Conservation (phyloP, 2,329 filamentous ascomycete species). For the Fusarium sp. region DNA sequence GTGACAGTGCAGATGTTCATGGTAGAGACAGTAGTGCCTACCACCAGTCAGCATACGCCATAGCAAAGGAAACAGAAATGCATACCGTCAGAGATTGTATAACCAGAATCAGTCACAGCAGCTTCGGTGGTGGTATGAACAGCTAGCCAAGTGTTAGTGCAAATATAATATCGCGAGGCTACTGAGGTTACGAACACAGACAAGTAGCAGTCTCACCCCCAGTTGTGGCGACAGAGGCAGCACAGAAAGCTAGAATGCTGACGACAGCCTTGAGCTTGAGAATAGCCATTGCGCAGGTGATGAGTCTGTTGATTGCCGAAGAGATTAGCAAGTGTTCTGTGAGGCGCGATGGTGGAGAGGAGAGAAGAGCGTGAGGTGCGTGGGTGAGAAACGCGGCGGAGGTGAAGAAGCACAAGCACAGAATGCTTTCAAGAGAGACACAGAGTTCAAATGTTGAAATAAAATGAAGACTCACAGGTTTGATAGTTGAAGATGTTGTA, state of each 20-base stretch:
- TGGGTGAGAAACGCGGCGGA: not conserved
- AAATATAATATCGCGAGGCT: not conserved
- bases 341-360: not conserved
- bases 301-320: constrained; percentile 4
- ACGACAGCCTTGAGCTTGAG: constrained; percentile 44
- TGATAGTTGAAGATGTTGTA: constrained; percentile 19
- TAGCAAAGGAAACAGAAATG: not conserved
- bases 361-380: not conserved
- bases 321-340: not conserved
- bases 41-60: not conserved
- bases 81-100: constrained; percentile 48
- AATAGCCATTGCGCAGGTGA: constrained; percentile 42
- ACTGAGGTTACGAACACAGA: constrained; percentile 15
- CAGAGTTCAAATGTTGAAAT: not conserved
- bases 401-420: not conserved
- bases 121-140: constrained; percentile 44
- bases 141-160: constrained; percentile 38
- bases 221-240: constrained; percentile 33
- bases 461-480: constrained; percentile 14
- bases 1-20: constrained; percentile 52
- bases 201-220: constrained; percentile 32
- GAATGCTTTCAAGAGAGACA: not conserved
- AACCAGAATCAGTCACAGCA: constrained; percentile 46
- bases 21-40: constrained; percentile 49
- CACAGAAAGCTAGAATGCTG: constrained; percentile 37